phyloP scores from a whole-genome alignment of 2,329 filamentous ascomycete genomes.

The Pyrenochaeta sp. region DNA sequence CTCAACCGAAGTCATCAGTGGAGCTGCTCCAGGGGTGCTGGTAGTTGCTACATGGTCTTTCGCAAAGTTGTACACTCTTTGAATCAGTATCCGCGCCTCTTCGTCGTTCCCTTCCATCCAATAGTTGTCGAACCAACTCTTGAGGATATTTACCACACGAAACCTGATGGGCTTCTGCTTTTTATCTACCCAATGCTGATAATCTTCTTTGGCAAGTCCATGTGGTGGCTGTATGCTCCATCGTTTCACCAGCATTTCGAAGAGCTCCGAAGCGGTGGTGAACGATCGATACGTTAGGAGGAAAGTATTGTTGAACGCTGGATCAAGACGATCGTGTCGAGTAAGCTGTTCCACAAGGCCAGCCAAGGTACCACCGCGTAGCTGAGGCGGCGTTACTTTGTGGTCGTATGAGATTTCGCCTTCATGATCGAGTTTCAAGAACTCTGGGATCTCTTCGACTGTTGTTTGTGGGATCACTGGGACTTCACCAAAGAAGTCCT shows the following conservation, averaged over 20 bases:
- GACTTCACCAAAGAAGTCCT: constrained; percentile 62
- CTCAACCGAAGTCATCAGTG: constrained; percentile 85
- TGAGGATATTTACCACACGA: constrained; percentile 95
- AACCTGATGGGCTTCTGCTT: constrained; percentile 98
- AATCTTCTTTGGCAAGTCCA: constrained; percentile 77
- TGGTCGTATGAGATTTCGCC: constrained; percentile 88
- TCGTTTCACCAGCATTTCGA: constrained; percentile 88
- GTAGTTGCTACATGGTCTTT: constrained; percentile 92
- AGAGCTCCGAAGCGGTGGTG: constrained; percentile 87
- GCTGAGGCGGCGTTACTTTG: constrained; percentile 76
- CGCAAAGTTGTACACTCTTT: constrained; percentile 89
- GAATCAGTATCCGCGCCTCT: constrained; percentile 82
- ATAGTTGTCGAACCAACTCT: constrained; percentile 98
- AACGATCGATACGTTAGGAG: constrained; percentile 96
- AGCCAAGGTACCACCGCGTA: constrained; percentile 88
- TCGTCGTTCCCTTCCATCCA: constrained; percentile 97
- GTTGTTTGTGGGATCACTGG: constrained; percentile 55
- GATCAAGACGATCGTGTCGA: constrained; percentile 92
- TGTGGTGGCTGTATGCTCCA: constrained; percentile 93
- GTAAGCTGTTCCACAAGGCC: constrained; percentile 95
- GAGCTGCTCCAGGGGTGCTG: constrained; percentile 86
- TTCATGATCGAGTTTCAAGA: constrained; percentile 85
- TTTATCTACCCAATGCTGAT: constrained; percentile 86
- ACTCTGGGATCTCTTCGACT: constrained; percentile 84
- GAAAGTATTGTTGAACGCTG: constrained; percentile 97